Base-by-base conservation (phyloP, 495 filamentous ascomycete species). In the Tuber brumale region DNA sequence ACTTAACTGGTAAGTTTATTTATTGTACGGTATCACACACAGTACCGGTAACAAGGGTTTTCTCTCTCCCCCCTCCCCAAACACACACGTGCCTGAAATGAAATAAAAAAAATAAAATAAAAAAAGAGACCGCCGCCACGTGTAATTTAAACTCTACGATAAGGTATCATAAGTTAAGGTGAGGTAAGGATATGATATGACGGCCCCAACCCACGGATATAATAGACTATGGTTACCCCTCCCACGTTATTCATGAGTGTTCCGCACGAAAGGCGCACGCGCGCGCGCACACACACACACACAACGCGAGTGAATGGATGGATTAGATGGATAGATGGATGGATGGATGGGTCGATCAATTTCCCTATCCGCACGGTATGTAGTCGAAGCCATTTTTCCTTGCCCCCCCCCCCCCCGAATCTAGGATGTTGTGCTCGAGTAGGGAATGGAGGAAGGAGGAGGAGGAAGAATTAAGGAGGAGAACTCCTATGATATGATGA, bases 61-160 rank as follows among this genome's bases (percentile, higher is more conserved):
- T 39, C 37, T 39, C 37, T 39, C 37, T 39, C 37, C 0, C 2
- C 41, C 9, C 18, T 7, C 21, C 7, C 3, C 27, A 61, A 31
- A 31, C 57, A 66, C 57, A 31, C 57, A 66, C 57, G 57, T 66
- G 57, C 57, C 31, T 7, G 9, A 31, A 31, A 27, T 4, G 0
- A 61, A 66, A 66, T 12, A 27, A 27, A 51, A 46, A 46, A 27
- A 14, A 57, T 27, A 57, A 57, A 57, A 57, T 27, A 57, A 66
- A 66, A 31, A 66, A 8, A 16, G n/a, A 31, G n/a, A 66, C 57
- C 57, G 31, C 57, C 57, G 57, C 57, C 57, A 66, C 57, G 57
- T 66, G 57, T 66, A 66, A 66, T 66, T 66, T 66, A 66, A 31
- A 66, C 57, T 66, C n/a, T 16, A 31, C n/a, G 57, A n/a, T 57